Base-by-base conservation (phyloP, 495 filamentous ascomycete genomes). In the Penicillium pulvis region DNA sequence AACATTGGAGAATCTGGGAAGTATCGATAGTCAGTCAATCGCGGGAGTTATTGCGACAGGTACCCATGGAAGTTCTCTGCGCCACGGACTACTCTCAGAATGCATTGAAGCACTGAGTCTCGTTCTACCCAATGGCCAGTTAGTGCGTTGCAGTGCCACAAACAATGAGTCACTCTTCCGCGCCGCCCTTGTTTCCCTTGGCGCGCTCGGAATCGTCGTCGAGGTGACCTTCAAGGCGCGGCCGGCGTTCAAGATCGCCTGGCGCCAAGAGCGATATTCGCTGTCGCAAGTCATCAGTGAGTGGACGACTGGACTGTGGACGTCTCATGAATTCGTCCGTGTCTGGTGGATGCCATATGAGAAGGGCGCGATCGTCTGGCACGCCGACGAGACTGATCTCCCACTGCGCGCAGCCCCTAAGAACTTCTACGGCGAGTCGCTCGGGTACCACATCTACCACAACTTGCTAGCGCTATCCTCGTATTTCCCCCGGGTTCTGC, bases 321-420 rank as follows among this genome's bases (percentile, higher is more conserved):
- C 83, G 6, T 82, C 84, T 42, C 81, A 86, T 63, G 91, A 97
- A 70, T 98, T 92, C 66, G 90, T 93, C 42, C 84, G 94, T 24
- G 89, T 97, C 43, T 98, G 94, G 94, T 98, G 94, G 94, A 84
- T 96, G 71, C 94, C 94, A 2, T 97, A 98, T 76, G 89, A 87
- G 73, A 83, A 88, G 51, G 81, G 89, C 28, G 90, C 89, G 17
- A 89, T 97, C 58, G 85, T 94, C 17, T 98, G 94, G 94, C 83
- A 83, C 30, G 94, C 92, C 6, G 86, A 86, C 49, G 88, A 87
- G 59, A 90, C 90, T 0, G 78, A 83, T 23, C 79, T 79, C n/a
- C 78, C 83, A 0, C 60, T 72, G 51, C 72, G 72, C 19, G 56
- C 70, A 16, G 80, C 83, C 4, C 74, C 78, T 8, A 73, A 67